Conservation (phyloP, 2,329 filamentous ascomycete genomes). For the Calonectria pauciramosa region DNA sequence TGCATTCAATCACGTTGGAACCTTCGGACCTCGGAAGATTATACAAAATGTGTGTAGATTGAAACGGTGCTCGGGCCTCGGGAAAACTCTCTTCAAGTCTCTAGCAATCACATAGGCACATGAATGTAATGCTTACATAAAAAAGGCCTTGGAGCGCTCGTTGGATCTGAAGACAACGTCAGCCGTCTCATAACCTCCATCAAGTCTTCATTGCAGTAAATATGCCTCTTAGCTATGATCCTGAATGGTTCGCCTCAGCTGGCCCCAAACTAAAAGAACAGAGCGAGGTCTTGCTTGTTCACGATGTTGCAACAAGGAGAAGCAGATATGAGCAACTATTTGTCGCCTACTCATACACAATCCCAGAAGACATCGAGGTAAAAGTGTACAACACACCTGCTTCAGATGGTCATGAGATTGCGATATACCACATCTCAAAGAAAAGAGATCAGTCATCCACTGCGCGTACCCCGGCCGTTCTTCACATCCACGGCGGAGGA, state of each 20-base stretch:
- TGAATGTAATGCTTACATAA: background rate
- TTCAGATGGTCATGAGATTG: constrained; percentile 8
- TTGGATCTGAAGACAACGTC: background rate
- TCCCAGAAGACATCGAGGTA: background rate
- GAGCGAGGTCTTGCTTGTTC: background rate
- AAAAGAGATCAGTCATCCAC: background rate
- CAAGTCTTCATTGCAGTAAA: background rate
- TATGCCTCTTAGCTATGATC: constrained; percentile 1
- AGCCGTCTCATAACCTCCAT: background rate
- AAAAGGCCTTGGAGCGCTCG: background rate
- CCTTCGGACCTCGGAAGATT: too few species aligned
- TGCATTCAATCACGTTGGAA: too few species aligned
- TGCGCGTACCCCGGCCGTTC: background rate
- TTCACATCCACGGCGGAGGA: constrained; percentile 11
- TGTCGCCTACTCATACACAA: background rate
- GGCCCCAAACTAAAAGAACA: background rate
- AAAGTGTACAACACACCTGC: background rate
- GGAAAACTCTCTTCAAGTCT: too few species aligned
- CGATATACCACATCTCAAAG: constrained; percentile 2
- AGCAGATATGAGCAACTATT: background rate
- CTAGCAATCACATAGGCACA: too few species aligned
- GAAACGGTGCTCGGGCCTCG: too few species aligned
- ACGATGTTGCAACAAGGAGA: background rate
- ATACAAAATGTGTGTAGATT: too few species aligned
- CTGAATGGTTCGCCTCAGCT: constrained; percentile 1